Evolutionary conservation across 768 basidiomycete species (phyloP).

Genomic region (Lactifluus echinatus): DNA sequence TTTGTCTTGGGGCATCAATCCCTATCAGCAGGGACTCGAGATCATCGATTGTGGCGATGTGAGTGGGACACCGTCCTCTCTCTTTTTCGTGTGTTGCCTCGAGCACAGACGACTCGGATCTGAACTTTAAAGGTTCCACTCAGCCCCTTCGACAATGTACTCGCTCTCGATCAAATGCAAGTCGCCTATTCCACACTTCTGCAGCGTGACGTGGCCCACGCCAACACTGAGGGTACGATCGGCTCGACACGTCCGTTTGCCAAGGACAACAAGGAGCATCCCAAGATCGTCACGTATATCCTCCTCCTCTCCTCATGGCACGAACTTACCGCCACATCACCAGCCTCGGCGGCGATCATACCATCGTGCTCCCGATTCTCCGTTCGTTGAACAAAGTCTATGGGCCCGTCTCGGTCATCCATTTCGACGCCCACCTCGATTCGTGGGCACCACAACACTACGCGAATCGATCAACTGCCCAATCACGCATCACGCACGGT

Average conservation of each 20-base stretch:
- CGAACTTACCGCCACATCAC: background rate
- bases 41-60: slow-evolving; percentile 85
- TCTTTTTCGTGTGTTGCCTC: background rate
- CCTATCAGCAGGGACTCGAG: slow-evolving; percentile 47
- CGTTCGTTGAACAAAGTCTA: slow-evolving; percentile 71
- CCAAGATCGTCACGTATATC: slow-evolving; percentile 56
- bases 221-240: slow-evolving; percentile 6
- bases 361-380: slow-evolving; percentile 79
- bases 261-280: slow-evolving; percentile 56
- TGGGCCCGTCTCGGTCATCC: slow-evolving; percentile 75
- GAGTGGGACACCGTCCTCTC: background rate
- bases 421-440: slow-evolving; percentile 74
- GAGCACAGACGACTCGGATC: background rate
- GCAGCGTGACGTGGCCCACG: slow-evolving; percentile 37
- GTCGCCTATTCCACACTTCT: slow-evolving; percentile 75
- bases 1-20: slow-evolving; percentile 62
- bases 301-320: background rate
- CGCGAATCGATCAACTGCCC: slow-evolving; percentile 34
- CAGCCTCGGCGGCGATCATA: slow-evolving; percentile 74
- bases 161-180: slow-evolving; percentile 82
- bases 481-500: slow-evolving; percentile 71
- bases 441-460: slow-evolving; percentile 42
- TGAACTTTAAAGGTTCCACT: slow-evolving; percentile 50
- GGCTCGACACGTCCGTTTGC: slow-evolving; percentile 31
- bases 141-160: slow-evolving; percentile 70